Conservation (phyloP, 768 basidiomycete genomes). For the Mrakia frigida region DNA sequence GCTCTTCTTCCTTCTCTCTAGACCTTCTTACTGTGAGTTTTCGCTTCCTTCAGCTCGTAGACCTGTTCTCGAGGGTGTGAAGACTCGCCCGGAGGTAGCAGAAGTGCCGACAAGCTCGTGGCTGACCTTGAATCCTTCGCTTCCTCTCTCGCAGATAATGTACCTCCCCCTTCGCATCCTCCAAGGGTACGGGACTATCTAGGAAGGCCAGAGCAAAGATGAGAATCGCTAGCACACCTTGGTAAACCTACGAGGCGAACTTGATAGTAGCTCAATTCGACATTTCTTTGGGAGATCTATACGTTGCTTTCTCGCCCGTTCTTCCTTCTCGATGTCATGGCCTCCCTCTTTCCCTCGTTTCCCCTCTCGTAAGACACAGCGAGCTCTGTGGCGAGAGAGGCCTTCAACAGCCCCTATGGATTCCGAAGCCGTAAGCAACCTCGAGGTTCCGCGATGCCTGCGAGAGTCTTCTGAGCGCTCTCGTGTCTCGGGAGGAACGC, state of each 20-base stretch:
- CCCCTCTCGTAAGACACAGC: too few species aligned
- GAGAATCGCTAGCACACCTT: background rate
- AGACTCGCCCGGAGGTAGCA: background rate
- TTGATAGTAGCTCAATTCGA: background rate
- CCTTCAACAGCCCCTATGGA: too few species aligned
- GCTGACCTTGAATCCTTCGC: background rate
- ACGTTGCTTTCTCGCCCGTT: too few species aligned
- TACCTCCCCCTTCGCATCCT: slow-evolving; percentile 20
- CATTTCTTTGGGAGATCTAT: too few species aligned
- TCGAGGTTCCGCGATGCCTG: too few species aligned
- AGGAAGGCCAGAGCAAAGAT: background rate
- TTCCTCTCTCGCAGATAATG: slow-evolving; percentile 3
- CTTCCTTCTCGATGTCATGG: too few species aligned
- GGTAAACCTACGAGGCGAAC: background rate
- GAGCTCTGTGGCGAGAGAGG: too few species aligned
- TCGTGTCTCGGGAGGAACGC: too few species aligned
- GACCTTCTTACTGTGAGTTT: background rate
- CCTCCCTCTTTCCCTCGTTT: too few species aligned
- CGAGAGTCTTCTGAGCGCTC: too few species aligned
- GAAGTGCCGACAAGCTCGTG: background rate
- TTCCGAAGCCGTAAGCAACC: too few species aligned
- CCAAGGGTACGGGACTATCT: slow-evolving; percentile 8
- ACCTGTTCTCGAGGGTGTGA: background rate
- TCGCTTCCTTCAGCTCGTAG: background rate
- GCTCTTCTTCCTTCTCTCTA: background rate